These are phyloP conservation scores for Hymenoscyphus fraxineus DNA, from an alignment of 2,329 filamentous ascomycete genomes.

Conservation along the genomic window DNA sequence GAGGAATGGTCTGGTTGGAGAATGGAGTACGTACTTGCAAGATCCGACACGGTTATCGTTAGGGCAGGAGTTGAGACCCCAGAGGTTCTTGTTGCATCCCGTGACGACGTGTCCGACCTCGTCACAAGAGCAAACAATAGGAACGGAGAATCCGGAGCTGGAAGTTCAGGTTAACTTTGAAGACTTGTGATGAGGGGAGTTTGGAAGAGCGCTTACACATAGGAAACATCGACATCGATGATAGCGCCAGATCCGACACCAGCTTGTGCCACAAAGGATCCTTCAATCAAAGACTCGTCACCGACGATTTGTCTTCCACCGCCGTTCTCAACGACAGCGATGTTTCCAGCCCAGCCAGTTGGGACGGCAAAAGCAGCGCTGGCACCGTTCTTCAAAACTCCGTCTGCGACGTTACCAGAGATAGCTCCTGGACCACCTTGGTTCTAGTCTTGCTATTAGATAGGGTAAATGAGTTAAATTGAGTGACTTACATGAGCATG, in stretches of 20 bases:
- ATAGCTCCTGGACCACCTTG: background rate
- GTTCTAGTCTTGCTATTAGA: background rate
- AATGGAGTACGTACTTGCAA: conserved; percentile 1
- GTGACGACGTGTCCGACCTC: background rate
- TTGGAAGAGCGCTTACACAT: background rate
- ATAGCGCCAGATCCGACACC: background rate
- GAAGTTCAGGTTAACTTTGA: background rate
- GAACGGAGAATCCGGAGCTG: conserved; percentile 5
- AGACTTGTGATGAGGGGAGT: background rate
- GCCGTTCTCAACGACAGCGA: background rate
- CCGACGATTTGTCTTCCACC: background rate
- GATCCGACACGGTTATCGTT: background rate
- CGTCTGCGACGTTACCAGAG: background rate
- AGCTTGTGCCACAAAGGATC: conserved; percentile 1
- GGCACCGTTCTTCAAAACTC: conserved; percentile 1
- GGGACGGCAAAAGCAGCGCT: conserved; percentile 7
- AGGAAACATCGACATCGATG: conserved; percentile 5
- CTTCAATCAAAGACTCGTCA: conserved; percentile 10
- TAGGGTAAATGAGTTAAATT: background rate
- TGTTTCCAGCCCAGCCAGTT: conserved; percentile 6
- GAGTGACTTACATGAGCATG: background rate
- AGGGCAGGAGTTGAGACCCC: conserved; percentile 1
- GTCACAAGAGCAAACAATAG: conserved; percentile 7
- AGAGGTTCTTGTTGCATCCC: conserved; percentile 9
- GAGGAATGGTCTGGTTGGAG: background rate